Percentiles rank a stretch among this genome's conserved stretches.
Conservation (phyloP, 2,329 filamentous ascomycete genomes). For the Colletotrichum musicola region DNA sequence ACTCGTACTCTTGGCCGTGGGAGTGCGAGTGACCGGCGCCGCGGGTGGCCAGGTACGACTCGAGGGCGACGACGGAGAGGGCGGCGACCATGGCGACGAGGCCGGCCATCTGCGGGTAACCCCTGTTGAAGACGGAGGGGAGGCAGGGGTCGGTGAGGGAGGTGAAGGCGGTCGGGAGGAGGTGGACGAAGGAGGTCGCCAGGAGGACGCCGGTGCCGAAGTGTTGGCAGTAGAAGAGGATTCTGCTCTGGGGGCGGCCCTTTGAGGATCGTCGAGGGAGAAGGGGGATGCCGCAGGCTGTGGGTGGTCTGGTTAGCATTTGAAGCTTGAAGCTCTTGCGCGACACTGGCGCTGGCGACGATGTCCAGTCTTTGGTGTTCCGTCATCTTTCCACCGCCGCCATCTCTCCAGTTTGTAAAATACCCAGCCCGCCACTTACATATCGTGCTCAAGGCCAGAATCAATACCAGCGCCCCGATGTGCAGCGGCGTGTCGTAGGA, state of each 20-base stretch:
- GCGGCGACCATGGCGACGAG: slow-evolving; percentile 85
- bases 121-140: slow-evolving; percentile 81
- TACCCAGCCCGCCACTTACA: slow-evolving; percentile 52
- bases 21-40: slow-evolving; percentile 73
- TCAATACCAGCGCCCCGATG: slow-evolving; percentile 76
- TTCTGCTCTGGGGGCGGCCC: slow-evolving; percentile 67
- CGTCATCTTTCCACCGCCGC: slow-evolving; percentile 7
- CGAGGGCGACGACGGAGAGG: slow-evolving; percentile 85
- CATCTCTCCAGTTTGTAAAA: too few relatives aligned
- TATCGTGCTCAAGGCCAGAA: slow-evolving; percentile 71
- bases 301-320: slow-evolving; percentile 3
- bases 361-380: not conserved
- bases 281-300: slow-evolving; percentile 75
- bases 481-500: slow-evolving; percentile 76
- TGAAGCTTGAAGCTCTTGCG: not conserved
- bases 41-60: slow-evolving; percentile 87
- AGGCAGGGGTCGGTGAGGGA: slow-evolving; percentile 79
- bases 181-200: slow-evolving; percentile 86
- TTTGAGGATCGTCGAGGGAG: slow-evolving; percentile 70
- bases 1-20: slow-evolving; percentile 56
- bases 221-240: slow-evolving; percentile 78
- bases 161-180: slow-evolving; percentile 76
- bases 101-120: slow-evolving; percentile 84
- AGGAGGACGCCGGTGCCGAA: slow-evolving; percentile 89
- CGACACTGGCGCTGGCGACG: not conserved